Percentiles rank a stretch among this genome's conserved stretches.
Conservation (phyloP, 768 basidiomycete species). For the Gautieria morchelliformis region DNA sequence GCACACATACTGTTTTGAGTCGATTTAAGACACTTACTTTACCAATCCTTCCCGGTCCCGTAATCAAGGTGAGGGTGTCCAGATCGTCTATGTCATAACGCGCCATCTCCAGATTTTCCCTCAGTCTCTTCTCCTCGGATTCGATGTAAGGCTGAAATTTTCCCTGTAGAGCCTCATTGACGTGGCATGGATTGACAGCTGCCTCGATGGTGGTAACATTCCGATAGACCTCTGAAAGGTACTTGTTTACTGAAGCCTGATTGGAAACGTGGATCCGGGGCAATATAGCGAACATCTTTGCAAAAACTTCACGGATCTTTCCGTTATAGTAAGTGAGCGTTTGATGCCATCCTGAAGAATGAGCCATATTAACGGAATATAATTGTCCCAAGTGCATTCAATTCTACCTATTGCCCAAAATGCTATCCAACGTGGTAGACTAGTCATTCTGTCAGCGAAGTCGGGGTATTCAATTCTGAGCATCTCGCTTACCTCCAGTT, state of each 20-base stretch:
- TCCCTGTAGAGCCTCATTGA: not conserved
- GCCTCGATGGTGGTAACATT: not conserved
- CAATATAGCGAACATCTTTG: not conserved
- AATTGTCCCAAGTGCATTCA: not conserved
- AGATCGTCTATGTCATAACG: conserved; percentile 21
- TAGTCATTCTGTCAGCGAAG: not conserved
- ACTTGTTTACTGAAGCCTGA: not conserved
- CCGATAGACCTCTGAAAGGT: not conserved
- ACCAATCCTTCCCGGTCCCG: conserved; percentile 19
- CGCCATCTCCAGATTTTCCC: conserved; percentile 15
- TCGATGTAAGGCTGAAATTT: conserved; percentile 10
- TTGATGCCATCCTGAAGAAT: conserved; percentile 2
- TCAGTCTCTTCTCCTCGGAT: conserved; percentile 18
- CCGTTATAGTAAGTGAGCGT: not conserved
- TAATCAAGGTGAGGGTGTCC: conserved; percentile 20
- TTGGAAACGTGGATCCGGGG: not conserved
- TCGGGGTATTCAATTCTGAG: not conserved
- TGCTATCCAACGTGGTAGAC: conserved; percentile 23
- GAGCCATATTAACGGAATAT: not conserved
- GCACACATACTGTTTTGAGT: not conserved
- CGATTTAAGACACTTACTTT: conserved; percentile 13
- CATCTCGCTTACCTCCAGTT: conserved; percentile 19
- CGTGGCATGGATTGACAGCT: not conserved
- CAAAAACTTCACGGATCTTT: not conserved
- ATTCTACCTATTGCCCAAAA: conserved; percentile 21